These are phyloP conservation scores for Acanthamoeba royreba DNA, from an alignment of 208 protist genomes.

Conservation along the genomic window DNA sequence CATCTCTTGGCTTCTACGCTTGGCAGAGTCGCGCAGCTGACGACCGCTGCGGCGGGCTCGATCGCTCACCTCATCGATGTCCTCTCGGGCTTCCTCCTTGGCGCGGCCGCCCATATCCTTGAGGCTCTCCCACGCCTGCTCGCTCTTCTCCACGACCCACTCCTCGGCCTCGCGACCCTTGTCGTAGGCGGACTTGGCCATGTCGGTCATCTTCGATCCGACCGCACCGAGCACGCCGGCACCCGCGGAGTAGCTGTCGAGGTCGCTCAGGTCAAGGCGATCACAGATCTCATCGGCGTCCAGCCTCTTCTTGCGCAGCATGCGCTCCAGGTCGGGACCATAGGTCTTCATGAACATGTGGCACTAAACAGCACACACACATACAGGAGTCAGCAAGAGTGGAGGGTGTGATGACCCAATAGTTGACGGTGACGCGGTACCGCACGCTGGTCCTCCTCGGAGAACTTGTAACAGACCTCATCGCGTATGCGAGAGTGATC, in stretches of 20 bases:
- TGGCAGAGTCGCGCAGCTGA: background rate
- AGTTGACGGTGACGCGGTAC: background rate
- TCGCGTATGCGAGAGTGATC: background rate
- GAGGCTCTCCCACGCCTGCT: background rate
- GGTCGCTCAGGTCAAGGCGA: background rate
- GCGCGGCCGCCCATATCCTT: background rate
- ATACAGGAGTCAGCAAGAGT: background rate
- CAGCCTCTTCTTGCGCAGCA: background rate
- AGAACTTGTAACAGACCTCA: constrained; percentile 18
- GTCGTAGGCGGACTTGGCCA: background rate
- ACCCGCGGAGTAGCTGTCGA: background rate
- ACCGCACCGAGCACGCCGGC: background rate
- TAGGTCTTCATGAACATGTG: background rate
- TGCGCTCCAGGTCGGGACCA: background rate
- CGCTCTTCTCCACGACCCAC: background rate
- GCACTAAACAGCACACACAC: background rate
- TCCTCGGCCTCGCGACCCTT: constrained; percentile 9
- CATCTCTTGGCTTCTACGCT: background rate
- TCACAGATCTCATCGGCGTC: background rate
- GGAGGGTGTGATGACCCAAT: background rate
- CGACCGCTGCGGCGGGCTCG: background rate
- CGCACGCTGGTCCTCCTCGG: background rate
- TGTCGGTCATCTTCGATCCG: background rate
- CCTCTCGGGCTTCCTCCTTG: background rate
- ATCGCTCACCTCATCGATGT: background rate